Conservation (phyloP, 2,329 filamentous ascomycete genomes). For the Daldinia sp. region DNA sequence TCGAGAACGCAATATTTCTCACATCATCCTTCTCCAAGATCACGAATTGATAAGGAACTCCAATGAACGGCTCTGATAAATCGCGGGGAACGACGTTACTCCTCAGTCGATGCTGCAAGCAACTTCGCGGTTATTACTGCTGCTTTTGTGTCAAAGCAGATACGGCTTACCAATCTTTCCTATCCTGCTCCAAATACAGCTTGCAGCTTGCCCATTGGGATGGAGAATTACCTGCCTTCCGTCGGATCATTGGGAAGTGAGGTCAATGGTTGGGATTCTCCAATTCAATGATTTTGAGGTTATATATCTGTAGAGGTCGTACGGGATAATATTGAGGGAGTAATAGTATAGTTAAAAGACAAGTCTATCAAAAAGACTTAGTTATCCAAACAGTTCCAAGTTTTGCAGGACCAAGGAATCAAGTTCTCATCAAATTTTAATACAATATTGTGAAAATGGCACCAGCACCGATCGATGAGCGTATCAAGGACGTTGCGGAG, state of each 20-base stretch:
- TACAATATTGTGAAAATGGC: slow-evolving; percentile 53
- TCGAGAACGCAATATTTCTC: slow-evolving; percentile 15
- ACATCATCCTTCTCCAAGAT: slow-evolving; percentile 42
- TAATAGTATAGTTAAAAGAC: background rate
- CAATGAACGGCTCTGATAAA: slow-evolving; percentile 30
- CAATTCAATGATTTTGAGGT: slow-evolving; percentile 16
- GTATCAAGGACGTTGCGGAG: slow-evolving; percentile 72
- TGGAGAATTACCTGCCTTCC: slow-evolving; percentile 26
- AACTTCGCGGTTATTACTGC: slow-evolving; percentile 4
- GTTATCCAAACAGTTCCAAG: background rate
- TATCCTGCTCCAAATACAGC: background rate
- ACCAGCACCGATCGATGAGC: slow-evolving; percentile 70
- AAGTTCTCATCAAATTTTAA: background rate
- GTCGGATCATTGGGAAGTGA: slow-evolving; percentile 22
- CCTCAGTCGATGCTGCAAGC: slow-evolving; percentile 28
- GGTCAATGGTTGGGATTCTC: slow-evolving; percentile 25
- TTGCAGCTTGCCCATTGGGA: slow-evolving; percentile 13
- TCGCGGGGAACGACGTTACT: slow-evolving; percentile 30
- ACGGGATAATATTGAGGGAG: background rate
- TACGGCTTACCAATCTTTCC: slow-evolving; percentile 36
- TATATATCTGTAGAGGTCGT: slow-evolving; percentile 32
- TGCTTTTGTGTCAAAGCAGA: slow-evolving; percentile 9
- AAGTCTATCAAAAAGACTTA: background rate
- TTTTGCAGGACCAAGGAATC: too few relatives aligned
- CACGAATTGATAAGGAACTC: slow-evolving; percentile 39